Conservation (phyloP, 1,284 basidiomycete genomes). For the Vanrija sp. region DNA sequence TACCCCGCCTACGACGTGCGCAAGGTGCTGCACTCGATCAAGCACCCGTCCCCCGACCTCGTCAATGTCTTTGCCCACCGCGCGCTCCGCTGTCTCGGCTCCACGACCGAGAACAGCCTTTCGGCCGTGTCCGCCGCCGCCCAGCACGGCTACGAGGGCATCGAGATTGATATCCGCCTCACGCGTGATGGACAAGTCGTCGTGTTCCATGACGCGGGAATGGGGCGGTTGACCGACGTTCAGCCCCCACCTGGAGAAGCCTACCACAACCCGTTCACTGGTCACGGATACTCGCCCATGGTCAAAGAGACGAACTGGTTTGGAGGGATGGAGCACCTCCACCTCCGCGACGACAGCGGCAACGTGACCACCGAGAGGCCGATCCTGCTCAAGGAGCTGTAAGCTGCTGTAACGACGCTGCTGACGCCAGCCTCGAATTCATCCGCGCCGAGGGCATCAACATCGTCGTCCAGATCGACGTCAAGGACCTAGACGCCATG, state of each 20-base stretch:
- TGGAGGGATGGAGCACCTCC: not conserved
- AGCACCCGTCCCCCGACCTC: too few species aligned
- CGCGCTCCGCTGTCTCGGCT: too few species aligned
- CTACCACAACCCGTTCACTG: constrained; percentile 3
- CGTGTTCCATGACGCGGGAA: constrained; percentile 3
- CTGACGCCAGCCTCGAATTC: not conserved
- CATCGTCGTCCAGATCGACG: constrained; percentile 68
- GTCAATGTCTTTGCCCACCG: too few species aligned
- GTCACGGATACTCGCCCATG: constrained; percentile 1
- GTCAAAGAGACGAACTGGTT: constrained; percentile 1
- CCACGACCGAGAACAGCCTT: too few species aligned
- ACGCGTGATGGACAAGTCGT: not conserved
- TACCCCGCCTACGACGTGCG: too few species aligned
- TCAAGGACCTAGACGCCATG: constrained; percentile 85
- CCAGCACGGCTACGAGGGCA: not conserved
- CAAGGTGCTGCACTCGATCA: too few species aligned
- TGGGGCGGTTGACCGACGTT: constrained; percentile 1
- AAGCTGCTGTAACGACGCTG: too few species aligned
- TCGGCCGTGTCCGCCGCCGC: not conserved
- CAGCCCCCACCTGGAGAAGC: not conserved
- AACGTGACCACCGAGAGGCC: too few species aligned
- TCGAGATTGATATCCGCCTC: constrained; percentile 2
- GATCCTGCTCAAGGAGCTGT: too few species aligned
- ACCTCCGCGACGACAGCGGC: not conserved
- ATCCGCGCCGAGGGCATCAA: constrained; percentile 1